Evolutionary conservation across 2,329 filamentous ascomycete species (phyloP), one percentile per base, ranked within the genome.

Genomic region (Escovopsis weberi): DNA sequence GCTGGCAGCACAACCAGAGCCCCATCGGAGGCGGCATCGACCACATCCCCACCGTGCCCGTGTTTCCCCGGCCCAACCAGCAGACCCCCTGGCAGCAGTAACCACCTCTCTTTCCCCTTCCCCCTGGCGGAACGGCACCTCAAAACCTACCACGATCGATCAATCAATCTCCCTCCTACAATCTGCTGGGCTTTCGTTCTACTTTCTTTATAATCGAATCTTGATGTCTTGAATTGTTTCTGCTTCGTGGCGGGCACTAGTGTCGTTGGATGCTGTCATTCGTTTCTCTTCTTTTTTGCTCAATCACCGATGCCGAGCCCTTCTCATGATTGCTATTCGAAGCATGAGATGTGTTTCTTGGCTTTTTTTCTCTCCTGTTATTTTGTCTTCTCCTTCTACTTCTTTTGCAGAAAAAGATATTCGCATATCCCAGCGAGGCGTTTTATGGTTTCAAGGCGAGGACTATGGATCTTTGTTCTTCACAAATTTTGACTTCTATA

Each of bases 21-120:
- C 75, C 82, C 8, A 89, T 91, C 4, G 83, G 94, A 49, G 86
- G 87, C 4, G 82, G 79, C 7, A 57, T 91, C 42, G 85, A 95
- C 56, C 77, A 83, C 49, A 55, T 96, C 37, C 74, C 80, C 32
- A 94, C 88, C 0, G 70, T 86, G 26, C 81, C 81, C 0, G 76
- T 96, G 1, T 98, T 98, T 56, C 91, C 91, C 9, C 71, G 89
- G 44, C 86, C 86, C 1, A 78, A 69, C 7, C 69, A 73, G 48
- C 74, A 80, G 53, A 70, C 69, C 19, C 72, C 74, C 2, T 80
- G 75, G 75, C 74, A 79, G 56, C 66, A 71, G 53, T 68, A 57
- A 55, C 19, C 28, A 6, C 28, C 28, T 32, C 28, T 32, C 28
- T 32, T 11, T 30, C 28, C 28, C 28, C 6, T 9, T 9, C 28